Conservation (phyloP, 2,329 filamentous ascomycete species). For the Blumeria graminis region DNA sequence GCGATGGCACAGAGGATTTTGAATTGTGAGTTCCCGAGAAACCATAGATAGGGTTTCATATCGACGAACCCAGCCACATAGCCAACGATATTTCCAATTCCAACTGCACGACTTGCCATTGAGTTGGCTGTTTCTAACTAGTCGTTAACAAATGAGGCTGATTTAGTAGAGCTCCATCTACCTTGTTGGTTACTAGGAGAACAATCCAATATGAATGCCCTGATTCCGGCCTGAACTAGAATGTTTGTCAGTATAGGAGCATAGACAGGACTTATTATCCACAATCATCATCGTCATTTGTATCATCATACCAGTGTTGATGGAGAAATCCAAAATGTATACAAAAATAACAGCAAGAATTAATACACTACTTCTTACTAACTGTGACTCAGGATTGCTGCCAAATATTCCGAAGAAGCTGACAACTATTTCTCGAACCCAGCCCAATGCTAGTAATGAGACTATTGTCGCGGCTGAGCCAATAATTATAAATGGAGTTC, state of each 20-base stretch:
- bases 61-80: constrained; percentile 73
- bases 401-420: constrained; percentile 47
- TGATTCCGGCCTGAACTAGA: constrained; percentile 64
- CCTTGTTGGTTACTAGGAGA: constrained; percentile 74
- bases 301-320: constrained; percentile 50
- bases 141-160: not conserved
- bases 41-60: constrained; percentile 49
- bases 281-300: not conserved
- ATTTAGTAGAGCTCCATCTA: constrained; percentile 5
- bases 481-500: constrained; percentile 59
- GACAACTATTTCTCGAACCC: constrained; percentile 48
- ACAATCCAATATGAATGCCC: constrained; percentile 84
- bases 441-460: constrained; percentile 45
- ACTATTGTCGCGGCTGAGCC: constrained; percentile 43
- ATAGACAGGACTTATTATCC: not conserved
- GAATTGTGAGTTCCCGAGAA: constrained; percentile 73
- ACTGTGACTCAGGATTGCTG: constrained; percentile 36
- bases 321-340: constrained; percentile 78
- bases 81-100: constrained; percentile 73
- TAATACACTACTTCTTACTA: constrained; percentile 43
- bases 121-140: constrained; percentile 45
- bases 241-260: constrained; percentile 3
- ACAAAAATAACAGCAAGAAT: constrained; percentile 64
- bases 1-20: constrained; percentile 78
- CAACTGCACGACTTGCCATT: constrained; percentile 72